Percentiles rank a stretch among this genome's conserved stretches.
Conservation (phyloP, 2,329 filamentous ascomycete species). For the Metarhizium humberi region DNA sequence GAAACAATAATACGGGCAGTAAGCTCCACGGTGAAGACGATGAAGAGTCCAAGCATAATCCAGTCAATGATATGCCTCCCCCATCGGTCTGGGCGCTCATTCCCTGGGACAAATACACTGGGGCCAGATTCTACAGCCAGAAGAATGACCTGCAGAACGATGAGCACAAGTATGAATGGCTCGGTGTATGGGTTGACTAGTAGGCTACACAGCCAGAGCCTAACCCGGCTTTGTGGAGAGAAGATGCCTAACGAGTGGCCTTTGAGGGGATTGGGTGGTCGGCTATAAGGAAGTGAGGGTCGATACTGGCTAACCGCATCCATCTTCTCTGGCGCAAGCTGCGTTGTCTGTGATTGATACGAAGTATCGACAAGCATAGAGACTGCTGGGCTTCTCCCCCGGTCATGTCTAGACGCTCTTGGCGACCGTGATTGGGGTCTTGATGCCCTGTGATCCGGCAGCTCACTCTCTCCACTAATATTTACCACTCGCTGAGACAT, state of each 20-base stretch:
- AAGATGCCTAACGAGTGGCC: conserved; percentile 84
- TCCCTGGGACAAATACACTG: conserved; percentile 55
- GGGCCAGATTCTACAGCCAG: conserved; percentile 73
- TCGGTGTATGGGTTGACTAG: conserved; percentile 82
- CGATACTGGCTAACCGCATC: conserved; percentile 7
- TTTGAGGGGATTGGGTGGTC: conserved; percentile 61
- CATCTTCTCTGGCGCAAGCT: conserved; percentile 36
- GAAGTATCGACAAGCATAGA: conserved; percentile 38
- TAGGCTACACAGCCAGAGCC: conserved; percentile 69
- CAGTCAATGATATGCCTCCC: conserved; percentile 64
- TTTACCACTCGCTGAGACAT: conserved; percentile 99
- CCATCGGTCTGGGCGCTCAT: conserved; percentile 55
- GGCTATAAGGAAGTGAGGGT: conserved; percentile 8
- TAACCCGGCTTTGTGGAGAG: conserved; percentile 63
- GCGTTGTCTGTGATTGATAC: conserved; percentile 40
- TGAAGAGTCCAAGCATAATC: conserved; percentile 72
- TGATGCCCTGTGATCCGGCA: conserved; percentile 63
- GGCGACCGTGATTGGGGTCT: conserved; percentile 51
- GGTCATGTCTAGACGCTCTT: conserved; percentile 29
- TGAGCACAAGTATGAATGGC: conserved; percentile 76
- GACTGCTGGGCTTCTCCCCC: conserved; percentile 13
- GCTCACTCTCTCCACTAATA: conserved; percentile 83
- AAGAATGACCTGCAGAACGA: conserved; percentile 80
- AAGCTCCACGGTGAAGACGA: conserved; percentile 83
- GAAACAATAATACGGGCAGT: conserved; percentile 82